phyloP scores from a whole-genome alignment of 1,284 basidiomycete species.

The Chondrostereum purpureum region DNA sequence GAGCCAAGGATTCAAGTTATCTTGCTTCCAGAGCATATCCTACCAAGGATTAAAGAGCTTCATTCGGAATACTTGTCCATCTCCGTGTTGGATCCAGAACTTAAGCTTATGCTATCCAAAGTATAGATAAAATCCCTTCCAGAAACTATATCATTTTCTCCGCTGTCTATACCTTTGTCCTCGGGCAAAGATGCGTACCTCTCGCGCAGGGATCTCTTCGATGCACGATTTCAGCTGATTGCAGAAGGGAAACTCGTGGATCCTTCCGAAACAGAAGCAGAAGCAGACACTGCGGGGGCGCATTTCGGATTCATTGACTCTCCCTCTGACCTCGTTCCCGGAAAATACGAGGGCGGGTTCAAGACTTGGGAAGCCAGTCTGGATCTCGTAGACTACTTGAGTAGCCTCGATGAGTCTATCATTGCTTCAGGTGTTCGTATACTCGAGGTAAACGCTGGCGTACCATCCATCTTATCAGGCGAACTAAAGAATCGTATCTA shows the following conservation, averaged over 20 bases:
- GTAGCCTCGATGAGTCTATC: constrained; percentile 23
- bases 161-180: constrained; percentile 35
- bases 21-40: too few species aligned
- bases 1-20: too few species aligned
- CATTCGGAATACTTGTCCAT: too few species aligned
- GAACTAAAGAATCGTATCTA: constrained; percentile 32
- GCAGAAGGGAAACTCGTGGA: constrained; percentile 33
- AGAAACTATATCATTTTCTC: constrained; percentile 55
- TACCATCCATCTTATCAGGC: constrained; percentile 2
- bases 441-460: constrained; percentile 67
- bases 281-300: constrained; percentile 11
- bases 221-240: constrained; percentile 89
- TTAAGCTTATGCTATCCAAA: constrained; percentile 14
- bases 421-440: constrained; percentile 37
- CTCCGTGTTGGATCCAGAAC: constrained; percentile 1
- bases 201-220: constrained; percentile 83
- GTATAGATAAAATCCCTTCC: constrained; percentile 49
- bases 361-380: constrained; percentile 98
- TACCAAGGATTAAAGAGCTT: too few species aligned
- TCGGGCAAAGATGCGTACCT: constrained; percentile 36
- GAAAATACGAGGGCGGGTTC: constrained; percentile 92
- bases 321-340: constrained; percentile 86
- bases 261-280: constrained; percentile 17
- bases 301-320: constrained; percentile 65
- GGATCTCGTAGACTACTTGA: constrained; percentile 69